Evolutionary conservation across 768 basidiomycete genomes (phyloP), one percentile per base, ranked within the genome.

Genomic region (Erythrobasidium yunnanense): DNA sequence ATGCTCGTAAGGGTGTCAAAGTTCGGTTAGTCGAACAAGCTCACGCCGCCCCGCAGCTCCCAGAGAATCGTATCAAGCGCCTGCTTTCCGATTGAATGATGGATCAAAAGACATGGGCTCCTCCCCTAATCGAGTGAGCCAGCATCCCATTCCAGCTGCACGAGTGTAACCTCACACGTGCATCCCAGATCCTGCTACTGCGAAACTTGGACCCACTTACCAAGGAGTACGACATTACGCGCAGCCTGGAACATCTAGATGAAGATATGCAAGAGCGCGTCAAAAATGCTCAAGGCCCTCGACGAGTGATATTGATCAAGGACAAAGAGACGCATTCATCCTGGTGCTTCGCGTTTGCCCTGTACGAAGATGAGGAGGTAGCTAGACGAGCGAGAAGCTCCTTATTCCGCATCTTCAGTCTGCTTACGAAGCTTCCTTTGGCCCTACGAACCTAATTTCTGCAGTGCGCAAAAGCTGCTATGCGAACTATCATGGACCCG

Each of bases 81-180:
- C 33, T 11, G 49, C 56, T 5, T 17, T 57, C 67, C 83, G 70
- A 69, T 54, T 70, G 83, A 97, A 93, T 73, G 95, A 99, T 72
- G 95, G 95, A 1, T 96, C 89, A 58, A 82, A 91, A 58, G 93
- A 99, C 77, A 93, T 97, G 73, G 93, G 90, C 68, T 88, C 87
- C 69, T 77, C 87, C 1, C 87, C 87, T 8, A 69, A 33, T 47
- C 47, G 57, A 70, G 82, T 63, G 30, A 33, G 60, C 23, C 6
- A 8, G 25, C 54, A 42, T 42, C n/a, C 38, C 38, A n/a, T 42
- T 11, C 38, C 38, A n/a, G 11, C 38, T 11, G 38, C 38, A 42
- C n/a, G n/a, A n/a, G n/a, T n/a, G n/a, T n/a, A n/a, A n/a, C n/a
- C n/a, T n/a, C n/a, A n/a, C n/a, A n/a, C n/a, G n/a, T n/a, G n/a